Base-by-base conservation (phyloP, 495 filamentous ascomycete genomes). In the Stereocaulon alpinum region DNA sequence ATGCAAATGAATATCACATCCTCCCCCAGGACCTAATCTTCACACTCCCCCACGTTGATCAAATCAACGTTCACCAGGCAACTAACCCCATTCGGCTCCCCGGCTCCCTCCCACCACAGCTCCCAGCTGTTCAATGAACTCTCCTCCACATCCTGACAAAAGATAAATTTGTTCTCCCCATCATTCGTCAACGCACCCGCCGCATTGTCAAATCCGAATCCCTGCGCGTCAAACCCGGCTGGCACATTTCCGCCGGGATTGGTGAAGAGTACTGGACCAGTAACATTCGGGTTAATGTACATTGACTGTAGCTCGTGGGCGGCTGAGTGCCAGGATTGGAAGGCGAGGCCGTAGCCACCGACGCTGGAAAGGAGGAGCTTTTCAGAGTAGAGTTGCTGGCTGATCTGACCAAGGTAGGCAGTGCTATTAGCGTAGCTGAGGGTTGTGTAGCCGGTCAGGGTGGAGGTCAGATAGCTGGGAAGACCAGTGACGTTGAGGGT, bases 401-500 rank as follows among this genome's bases (percentile, higher is more conserved):
- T 48, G 45, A 48, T 20, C 45, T 48, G 45, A 20, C 45, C 45
- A 20, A 48, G 17, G 45, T 48, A 48, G 45, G 18, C 18, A 11
- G 45, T 48, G 45, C 18, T 48, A 20, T 48, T 48, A 20, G 44
- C 44, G 44, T 48, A 48, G 44, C 44, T 48, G 45, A 48, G 45
- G 45, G 45, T 48, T 18, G 45, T 48, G 45, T 48, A 48, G 20
- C 45, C 45, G 17, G 45, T 24, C 17, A 48, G 45, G 22, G 18
- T 20, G 22, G 17, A 10, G 45, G 17, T 20, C 17, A 48, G 45
- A 20, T 48, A 48, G 22, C 45, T 48, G 45, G 45, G 45, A 48
- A 11, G 17, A 18, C 45, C 20, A 20, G 17, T 48, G 17, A 48
- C 45, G 45, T 48, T 48, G 7, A 48, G 10, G 20, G 45, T 48